Conservation (phyloP, 805 yeast genomes). For the Candida gorgasii region DNA sequence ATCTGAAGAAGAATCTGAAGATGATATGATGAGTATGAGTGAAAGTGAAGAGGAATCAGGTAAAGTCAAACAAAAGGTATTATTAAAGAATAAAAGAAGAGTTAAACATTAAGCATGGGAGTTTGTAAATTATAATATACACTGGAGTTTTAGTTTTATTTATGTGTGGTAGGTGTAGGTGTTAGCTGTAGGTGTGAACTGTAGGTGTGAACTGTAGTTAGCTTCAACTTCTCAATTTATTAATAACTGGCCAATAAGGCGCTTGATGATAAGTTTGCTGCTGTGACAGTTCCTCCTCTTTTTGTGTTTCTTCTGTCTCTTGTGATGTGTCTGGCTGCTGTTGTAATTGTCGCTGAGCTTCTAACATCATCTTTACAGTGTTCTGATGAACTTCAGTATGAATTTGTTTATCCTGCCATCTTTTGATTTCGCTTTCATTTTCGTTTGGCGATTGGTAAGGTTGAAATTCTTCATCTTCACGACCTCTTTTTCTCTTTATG, state of each 20-base stretch:
- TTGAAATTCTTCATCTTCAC: slow-evolving; percentile 1
- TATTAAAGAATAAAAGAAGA: slow-evolving; percentile 57
- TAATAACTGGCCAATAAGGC: slow-evolving; percentile 18
- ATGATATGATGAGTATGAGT: slow-evolving; percentile 40
- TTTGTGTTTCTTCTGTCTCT: neutral
- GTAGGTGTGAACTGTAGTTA: too few species aligned
- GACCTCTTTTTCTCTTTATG: neutral
- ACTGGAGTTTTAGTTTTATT: too few species aligned
- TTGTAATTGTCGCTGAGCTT: slow-evolving; percentile 14
- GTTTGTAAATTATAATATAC: slow-evolving; percentile 11
- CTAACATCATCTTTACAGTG: slow-evolving; percentile 15
- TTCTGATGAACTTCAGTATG: slow-evolving; percentile 13
- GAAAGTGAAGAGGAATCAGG: slow-evolving; percentile 38
- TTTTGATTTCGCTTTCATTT: slow-evolving; percentile 5
- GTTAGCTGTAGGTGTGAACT: too few species aligned
- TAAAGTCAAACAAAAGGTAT: slow-evolving; percentile 52
- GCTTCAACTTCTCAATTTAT: slow-evolving; percentile 2
- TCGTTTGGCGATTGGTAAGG: too few species aligned
- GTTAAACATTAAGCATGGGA: slow-evolving; percentile 15
- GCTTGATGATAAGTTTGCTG: slow-evolving; percentile 8
- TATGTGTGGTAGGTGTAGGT: neutral
- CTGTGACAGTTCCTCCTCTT: neutral
- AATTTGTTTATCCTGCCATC: slow-evolving; percentile 16
- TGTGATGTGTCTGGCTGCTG: too few species aligned
- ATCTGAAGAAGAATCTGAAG: slow-evolving; percentile 37